Base-by-base conservation (phyloP, 2,329 filamentous ascomycete genomes). In the Botrytis squamosa region DNA sequence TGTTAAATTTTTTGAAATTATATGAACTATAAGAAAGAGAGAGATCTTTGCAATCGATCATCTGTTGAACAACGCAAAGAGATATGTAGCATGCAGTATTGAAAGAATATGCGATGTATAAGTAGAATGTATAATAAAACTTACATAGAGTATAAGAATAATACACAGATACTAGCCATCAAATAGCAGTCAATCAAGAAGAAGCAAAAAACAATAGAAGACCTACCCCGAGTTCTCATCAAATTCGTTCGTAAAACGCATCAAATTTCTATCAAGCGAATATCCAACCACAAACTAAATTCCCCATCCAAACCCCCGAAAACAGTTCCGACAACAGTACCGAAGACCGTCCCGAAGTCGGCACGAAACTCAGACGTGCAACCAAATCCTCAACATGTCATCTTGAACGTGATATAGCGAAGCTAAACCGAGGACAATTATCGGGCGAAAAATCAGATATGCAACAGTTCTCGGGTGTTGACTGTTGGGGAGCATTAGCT, bases 301-400 rank as follows among this genome's bases (percentile, higher is more conserved):
- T n/a, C 14, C 4, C n/a, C 29, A 59, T 33, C 16, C 55, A 57
- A 33, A 8, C 16, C n/a, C n/a, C 55, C 55, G 55, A n/a, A 29
- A 25, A 52, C 22, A 25, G 44, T 44, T 8, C 44, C 44, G 44
- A 46, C 44, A 20, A 46, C 18, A 46, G 46, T n/a, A n/a, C 62
- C 40, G 40, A 65, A 16, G 20, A 22, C 62, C 62, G 40, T n/a
- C 63, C 63, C 40, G 63, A 65, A 46, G 40, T 65, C 63, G n/a
- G 63, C 42, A 25, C 63, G 63, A 65, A 25, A 33, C n/a, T 14
- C 25, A 46, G 63, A 65, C 40, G 9, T 46, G 63, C 63, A 65
- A 65, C 63, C 8, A 46, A 46, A 46, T 7, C 18, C 3, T n/a
- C n/a, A 33, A 46, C 12, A 55, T 16, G 12, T 7, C 20, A 3